Evolutionary conservation across 208 protist genomes (phyloP).

Genomic region (Crithidia mellificae): DNA sequence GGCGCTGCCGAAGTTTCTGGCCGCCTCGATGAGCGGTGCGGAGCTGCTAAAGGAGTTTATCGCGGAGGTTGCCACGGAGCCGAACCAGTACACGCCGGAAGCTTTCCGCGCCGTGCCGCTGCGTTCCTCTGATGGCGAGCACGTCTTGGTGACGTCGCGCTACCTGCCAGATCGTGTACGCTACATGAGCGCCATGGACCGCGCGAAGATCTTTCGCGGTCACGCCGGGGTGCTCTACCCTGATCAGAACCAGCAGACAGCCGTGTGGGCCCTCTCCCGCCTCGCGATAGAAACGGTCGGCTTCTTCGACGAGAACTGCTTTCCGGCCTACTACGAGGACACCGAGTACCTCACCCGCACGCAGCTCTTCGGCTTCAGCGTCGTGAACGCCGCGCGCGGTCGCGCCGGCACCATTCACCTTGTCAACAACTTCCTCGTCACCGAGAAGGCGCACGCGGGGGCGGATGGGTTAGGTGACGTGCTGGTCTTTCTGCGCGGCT

Average conservation of each 20-base stretch:
- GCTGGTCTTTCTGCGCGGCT: slow-evolving; percentile 1
- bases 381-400: not conserved
- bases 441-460: not conserved
- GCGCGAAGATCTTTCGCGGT: not conserved
- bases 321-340: slow-evolving; percentile 45
- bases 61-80: slow-evolving; percentile 38
- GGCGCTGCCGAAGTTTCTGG: slow-evolving; percentile 18
- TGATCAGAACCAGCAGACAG: not conserved
- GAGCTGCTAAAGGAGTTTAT: slow-evolving; percentile 7
- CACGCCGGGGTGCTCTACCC: slow-evolving; percentile 20
- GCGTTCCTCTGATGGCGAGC: slow-evolving; percentile 24
- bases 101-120: slow-evolving; percentile 26
- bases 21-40: slow-evolving; percentile 8
- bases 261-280: slow-evolving; percentile 28
- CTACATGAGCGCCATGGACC: slow-evolving; percentile 18
- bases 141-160: slow-evolving; percentile 33
- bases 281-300: slow-evolving; percentile 34
- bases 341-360: slow-evolving; percentile 24
- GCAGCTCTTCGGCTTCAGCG: slow-evolving; percentile 25
- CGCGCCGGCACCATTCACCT: not conserved
- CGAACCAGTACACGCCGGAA: slow-evolving; percentile 29
- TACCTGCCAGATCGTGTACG: slow-evolving; percentile 41
- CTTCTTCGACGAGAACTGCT: slow-evolving; percentile 58
- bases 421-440: slow-evolving; percentile 4
- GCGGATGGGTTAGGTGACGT: slow-evolving; percentile 3